Evolutionary conservation across 106 monocot species (phyloP).

Genomic region (Cymbidium sinense): DNA sequence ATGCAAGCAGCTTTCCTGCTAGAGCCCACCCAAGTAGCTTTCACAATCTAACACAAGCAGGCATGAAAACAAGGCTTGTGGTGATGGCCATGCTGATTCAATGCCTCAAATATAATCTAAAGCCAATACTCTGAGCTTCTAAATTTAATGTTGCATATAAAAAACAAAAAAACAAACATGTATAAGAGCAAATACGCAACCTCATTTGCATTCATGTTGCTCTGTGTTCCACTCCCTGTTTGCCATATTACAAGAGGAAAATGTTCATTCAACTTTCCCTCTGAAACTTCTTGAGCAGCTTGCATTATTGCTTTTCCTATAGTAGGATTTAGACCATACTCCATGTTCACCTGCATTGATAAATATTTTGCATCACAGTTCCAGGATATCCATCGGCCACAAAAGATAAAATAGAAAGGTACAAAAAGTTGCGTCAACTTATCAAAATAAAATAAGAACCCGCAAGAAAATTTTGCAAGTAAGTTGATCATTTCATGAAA

Average conservation of each 20-base stretch:
- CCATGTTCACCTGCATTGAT: constrained; percentile 82
- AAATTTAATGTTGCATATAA: not conserved
- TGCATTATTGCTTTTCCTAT: constrained; percentile 96
- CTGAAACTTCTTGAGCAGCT: constrained; percentile 91
- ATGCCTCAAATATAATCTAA: not conserved
- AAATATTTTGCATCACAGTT: not conserved
- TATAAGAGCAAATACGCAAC: constrained; percentile 17
- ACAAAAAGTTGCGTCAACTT: not conserved
- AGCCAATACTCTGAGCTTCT: not conserved
- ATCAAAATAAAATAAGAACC: not conserved
- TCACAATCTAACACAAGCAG: not conserved
- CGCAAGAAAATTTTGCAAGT: not conserved
- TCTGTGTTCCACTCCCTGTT: constrained; percentile 98
- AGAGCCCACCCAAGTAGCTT: not conserved
- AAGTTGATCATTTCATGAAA: not conserved
- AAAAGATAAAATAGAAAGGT: not conserved
- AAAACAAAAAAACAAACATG: not conserved
- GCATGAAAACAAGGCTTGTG: too few relatives aligned
- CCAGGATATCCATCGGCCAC: not conserved
- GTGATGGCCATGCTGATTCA: not conserved
- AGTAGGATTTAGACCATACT: constrained; percentile 80
- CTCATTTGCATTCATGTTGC: constrained; percentile 99
- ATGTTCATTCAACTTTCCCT: constrained; percentile 92
- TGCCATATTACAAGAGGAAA: constrained; percentile 99
- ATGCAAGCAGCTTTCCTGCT: not conserved